Percentiles rank a stretch among this genome's conserved stretches.
Evolutionary conservation across 192 early-diverging fungal species (phyloP).

Genomic region (Coemansia biformis): DNA sequence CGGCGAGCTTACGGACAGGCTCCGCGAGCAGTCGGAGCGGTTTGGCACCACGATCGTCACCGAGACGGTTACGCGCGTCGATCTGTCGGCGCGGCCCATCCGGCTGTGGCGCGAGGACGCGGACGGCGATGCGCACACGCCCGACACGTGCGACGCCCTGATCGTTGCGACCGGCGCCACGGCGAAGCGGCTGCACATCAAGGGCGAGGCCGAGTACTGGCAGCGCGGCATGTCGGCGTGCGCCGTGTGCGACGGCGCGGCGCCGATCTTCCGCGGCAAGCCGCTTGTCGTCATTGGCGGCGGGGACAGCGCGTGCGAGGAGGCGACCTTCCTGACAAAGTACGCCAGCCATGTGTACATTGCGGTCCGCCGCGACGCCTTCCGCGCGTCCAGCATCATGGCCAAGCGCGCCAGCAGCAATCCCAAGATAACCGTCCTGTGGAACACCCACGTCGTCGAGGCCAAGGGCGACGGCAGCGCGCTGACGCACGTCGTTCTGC

Average conservation of each 20-base stretch:
- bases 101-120: conserved; percentile 80
- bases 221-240: conserved; percentile 99
- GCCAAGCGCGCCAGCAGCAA: conserved; percentile 75
- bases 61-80: conserved; percentile 87
- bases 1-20: conserved; percentile 77
- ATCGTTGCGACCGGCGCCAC: conserved; percentile 98
- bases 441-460: conserved; percentile 80
- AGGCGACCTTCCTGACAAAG: conserved; percentile 94
- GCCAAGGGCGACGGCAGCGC: conserved; percentile 82
- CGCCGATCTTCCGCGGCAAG: conserved; percentile 95
- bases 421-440: conserved; percentile 90
- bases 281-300: conserved; percentile 93
- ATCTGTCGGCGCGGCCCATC: conserved; percentile 74
- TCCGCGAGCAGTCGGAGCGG: conserved; percentile 77
- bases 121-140: conserved; percentile 60
- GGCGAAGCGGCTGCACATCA: conserved; percentile 86
- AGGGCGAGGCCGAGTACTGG: conserved; percentile 92
- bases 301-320: conserved; percentile 94
- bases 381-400: conserved; percentile 98
- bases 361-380: conserved; percentile 87
- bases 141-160: conserved; percentile 74
- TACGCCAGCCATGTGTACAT: conserved; percentile 95
- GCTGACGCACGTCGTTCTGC: conserved; percentile 64
- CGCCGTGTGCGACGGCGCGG: conserved; percentile 98
- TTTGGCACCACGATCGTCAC: conserved; percentile 85